phyloP scores from a whole-genome alignment of 768 basidiomycete species.

The Pisolithus microcarpus region DNA sequence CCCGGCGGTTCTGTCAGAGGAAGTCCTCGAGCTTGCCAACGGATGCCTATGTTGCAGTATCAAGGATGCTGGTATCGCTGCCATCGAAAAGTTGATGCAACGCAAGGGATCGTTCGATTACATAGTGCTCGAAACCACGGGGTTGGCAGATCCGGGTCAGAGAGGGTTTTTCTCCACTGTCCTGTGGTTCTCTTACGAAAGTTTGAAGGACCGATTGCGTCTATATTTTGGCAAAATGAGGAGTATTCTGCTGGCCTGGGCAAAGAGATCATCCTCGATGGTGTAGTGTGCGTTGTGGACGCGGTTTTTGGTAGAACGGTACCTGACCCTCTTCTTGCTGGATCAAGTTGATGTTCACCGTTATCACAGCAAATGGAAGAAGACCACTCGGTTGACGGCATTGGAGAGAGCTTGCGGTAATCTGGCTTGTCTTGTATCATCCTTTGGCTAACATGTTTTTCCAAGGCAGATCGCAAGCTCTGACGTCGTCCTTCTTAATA shows the following conservation, averaged over 20 bases:
- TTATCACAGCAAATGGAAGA: conserved; percentile 74
- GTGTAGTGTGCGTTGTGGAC: conserved; percentile 90
- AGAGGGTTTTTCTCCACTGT: background rate
- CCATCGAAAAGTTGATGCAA: conserved; percentile 88
- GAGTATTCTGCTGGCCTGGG: conserved; percentile 66
- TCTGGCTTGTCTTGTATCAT: conserved; percentile 5
- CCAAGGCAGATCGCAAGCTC: conserved; percentile 89
- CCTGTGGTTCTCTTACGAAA: background rate
- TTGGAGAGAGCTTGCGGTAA: conserved; percentile 78
- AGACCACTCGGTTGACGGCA: conserved; percentile 54
- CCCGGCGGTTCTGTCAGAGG: conserved; percentile 62
- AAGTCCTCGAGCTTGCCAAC: conserved; percentile 89
- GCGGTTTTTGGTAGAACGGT: conserved; percentile 71
- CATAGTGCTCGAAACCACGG: conserved; percentile 93
- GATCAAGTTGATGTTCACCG: conserved; percentile 2
- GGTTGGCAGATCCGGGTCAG: conserved; percentile 88
- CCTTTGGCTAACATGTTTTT: background rate
- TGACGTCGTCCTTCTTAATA: conserved; percentile 90
- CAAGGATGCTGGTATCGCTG: conserved; percentile 87
- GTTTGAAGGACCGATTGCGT: conserved; percentile 70
- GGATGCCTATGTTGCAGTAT: conserved; percentile 99
- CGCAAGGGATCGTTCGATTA: conserved; percentile 88
- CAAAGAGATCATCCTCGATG: conserved; percentile 70
- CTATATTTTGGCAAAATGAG: conserved; percentile 84
- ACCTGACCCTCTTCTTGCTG: conserved; percentile 24